Conservation (phyloP, 495 filamentous ascomycete genomes). For the Margaritispora aquatica region DNA sequence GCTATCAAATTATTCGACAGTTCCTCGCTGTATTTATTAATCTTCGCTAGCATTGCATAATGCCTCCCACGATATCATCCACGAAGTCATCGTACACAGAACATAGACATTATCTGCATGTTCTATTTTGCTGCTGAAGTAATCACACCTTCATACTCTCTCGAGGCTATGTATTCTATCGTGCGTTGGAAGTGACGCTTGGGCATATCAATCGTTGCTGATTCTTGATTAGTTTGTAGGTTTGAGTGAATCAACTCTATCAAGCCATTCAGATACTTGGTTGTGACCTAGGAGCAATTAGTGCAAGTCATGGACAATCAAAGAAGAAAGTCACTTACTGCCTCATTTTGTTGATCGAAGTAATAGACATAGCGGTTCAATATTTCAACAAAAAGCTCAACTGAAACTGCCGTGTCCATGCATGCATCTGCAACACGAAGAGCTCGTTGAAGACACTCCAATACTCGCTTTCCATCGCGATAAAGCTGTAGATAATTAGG, state of each 20-base stretch:
- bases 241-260: slow-evolving; percentile 98
- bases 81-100: slow-evolving; percentile 18
- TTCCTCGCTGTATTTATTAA: not conserved
- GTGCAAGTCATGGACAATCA: not conserved
- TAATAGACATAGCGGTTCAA: slow-evolving; percentile 98
- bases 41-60: not conserved
- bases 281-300: slow-evolving; percentile 63
- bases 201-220: slow-evolving; percentile 73
- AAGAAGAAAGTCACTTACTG: slow-evolving; percentile 45
- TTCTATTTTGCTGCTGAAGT: slow-evolving; percentile 24
- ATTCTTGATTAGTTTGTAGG: slow-evolving; percentile 77
- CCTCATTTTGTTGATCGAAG: slow-evolving; percentile 98
- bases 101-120: not conserved
- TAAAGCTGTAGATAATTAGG: slow-evolving; percentile 61
- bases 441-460: slow-evolving; percentile 93
- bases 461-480: slow-evolving; percentile 91
- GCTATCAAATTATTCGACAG: not conserved
- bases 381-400: slow-evolving; percentile 97
- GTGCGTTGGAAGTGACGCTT: slow-evolving; percentile 90
- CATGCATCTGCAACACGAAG: slow-evolving; percentile 95
- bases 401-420: slow-evolving; percentile 98
- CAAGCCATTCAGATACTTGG: slow-evolving; percentile 95
- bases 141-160: slow-evolving; percentile 87
- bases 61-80: not conserved
- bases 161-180: slow-evolving; percentile 81